Evolutionary conservation across 1,139 yeast genomes (phyloP).

Genomic region (Ogataea hybrid): DNA sequence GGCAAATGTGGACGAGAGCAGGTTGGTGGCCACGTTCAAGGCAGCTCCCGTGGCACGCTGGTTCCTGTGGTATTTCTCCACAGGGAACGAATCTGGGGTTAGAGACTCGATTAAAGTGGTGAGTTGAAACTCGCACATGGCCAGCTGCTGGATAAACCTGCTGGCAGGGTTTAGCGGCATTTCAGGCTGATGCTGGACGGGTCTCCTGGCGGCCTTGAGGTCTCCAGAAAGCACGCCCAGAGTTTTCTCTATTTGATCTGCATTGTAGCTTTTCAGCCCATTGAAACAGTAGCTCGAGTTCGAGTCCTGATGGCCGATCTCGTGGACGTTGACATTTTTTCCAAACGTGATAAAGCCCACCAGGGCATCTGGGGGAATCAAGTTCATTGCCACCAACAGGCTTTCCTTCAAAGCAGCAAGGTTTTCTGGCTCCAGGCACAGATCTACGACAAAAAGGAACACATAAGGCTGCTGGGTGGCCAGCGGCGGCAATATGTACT

Average conservation of each 20-base stretch:
- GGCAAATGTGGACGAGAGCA: slow-evolving; percentile 46
- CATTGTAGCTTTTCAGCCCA: slow-evolving; percentile 54
- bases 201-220: slow-evolving; percentile 28
- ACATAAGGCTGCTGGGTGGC: slow-evolving; percentile 45
- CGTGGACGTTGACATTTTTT: slow-evolving; percentile 62
- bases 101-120: slow-evolving; percentile 53
- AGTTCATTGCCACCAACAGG: slow-evolving; percentile 48
- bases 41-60: slow-evolving; percentile 68
- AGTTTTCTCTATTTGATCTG: slow-evolving; percentile 49
- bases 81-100: slow-evolving; percentile 52
- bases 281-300: slow-evolving; percentile 48
- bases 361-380: slow-evolving; percentile 58
- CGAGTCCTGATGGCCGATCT: slow-evolving; percentile 40
- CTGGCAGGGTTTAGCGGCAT: slow-evolving; percentile 17
- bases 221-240: slow-evolving; percentile 52
- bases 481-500: slow-evolving; percentile 51
- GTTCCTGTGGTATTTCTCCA: slow-evolving; percentile 46
- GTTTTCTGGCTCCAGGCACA: slow-evolving; percentile 51
- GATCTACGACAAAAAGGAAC: slow-evolving; percentile 65
- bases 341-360: slow-evolving; percentile 65
- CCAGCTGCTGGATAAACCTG: slow-evolving; percentile 46
- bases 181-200: slow-evolving; percentile 7
- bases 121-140: slow-evolving; percentile 55
- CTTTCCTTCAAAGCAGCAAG: slow-evolving; percentile 59
- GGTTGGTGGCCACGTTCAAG: slow-evolving; percentile 53